A percentile compares a stretch with the other conserved stretches of the same genome.
Conservation (phyloP, 2,329 filamentous ascomycete species). For the Beauveria rudraprayagi region DNA sequence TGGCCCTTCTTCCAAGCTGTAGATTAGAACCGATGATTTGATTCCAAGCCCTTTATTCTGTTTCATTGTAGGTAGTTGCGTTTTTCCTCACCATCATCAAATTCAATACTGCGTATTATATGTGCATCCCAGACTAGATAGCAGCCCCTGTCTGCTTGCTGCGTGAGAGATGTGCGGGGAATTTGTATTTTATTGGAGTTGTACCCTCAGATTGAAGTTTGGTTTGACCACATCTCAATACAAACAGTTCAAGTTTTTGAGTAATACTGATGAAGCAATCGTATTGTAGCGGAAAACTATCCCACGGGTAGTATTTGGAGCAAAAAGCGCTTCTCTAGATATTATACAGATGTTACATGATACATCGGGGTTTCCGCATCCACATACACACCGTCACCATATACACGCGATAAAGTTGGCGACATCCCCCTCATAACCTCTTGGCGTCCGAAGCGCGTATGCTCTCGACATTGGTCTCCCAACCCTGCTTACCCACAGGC, state of each 20-base stretch:
- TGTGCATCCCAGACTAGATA: background rate
- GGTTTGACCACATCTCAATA: background rate
- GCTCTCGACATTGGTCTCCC: constrained; percentile 42
- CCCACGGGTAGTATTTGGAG: background rate
- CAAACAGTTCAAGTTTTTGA: background rate
- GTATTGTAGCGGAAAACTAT: background rate
- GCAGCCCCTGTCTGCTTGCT: background rate
- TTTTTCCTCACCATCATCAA: background rate
- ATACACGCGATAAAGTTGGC: no score
- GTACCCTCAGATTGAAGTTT: no score
- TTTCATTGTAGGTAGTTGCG: background rate
- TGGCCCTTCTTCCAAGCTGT: constrained; percentile 5
- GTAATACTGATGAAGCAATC: background rate
- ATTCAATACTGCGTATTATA: background rate
- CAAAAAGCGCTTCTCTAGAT: background rate
- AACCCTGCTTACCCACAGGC: constrained; percentile 44
- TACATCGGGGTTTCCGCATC: background rate
- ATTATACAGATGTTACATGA: constrained; percentile 2
- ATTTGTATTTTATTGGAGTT: background rate
- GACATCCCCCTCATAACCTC: constrained; percentile 36
- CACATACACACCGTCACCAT: no score
- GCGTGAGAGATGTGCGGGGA: background rate
- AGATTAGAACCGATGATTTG: background rate
- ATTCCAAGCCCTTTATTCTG: background rate
- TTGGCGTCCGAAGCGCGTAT: constrained; percentile 41